A percentile compares a stretch with the other conserved stretches of the same genome.
phyloP scores from a whole-genome alignment of 805 yeast species.

The Kluyveromyces dobzhanskii region DNA sequence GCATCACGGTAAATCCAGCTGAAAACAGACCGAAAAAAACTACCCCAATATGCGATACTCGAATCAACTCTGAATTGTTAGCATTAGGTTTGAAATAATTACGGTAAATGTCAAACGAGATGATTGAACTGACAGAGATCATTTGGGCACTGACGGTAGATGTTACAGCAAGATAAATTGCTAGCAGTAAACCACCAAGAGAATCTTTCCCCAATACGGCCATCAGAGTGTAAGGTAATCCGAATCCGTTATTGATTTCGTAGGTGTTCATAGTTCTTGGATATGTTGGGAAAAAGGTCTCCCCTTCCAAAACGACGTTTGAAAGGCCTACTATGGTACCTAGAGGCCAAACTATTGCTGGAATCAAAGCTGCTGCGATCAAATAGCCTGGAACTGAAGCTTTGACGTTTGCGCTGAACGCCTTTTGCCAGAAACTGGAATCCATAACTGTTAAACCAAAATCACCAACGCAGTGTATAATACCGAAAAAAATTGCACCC shows the following conservation, averaged over 20 bases:
- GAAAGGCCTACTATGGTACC: conserved; percentile 34
- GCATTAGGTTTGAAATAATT: conserved; percentile 33
- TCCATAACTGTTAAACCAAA: conserved; percentile 34
- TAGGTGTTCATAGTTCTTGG: conserved; percentile 31
- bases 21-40: conserved; percentile 31
- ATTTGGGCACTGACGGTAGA: conserved; percentile 36
- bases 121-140: conserved; percentile 33
- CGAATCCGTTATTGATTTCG: conserved; percentile 34
- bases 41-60: conserved; percentile 33
- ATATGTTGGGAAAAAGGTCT: conserved; percentile 30
- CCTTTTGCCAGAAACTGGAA: conserved; percentile 35
- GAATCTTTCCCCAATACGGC: conserved; percentile 37
- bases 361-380: conserved; percentile 28
- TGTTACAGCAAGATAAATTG: conserved; percentile 36
- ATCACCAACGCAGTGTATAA: conserved; percentile 28
- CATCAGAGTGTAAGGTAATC: conserved; percentile 34
- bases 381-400: conserved; percentile 34
- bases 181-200: conserved; percentile 32
- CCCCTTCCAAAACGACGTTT: conserved; percentile 30
- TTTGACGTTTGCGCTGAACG: conserved; percentile 30
- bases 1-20: conserved; percentile 33
- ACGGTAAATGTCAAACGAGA: conserved; percentile 40
- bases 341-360: conserved; percentile 31
- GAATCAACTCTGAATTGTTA: conserved; percentile 33
- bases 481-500: conserved; percentile 26